A percentile compares a stretch with the other conserved stretches of the same genome.
phyloP scores from a whole-genome alignment of 352 stramenopile genomes.

The Salisapilia sapeloensis region DNA sequence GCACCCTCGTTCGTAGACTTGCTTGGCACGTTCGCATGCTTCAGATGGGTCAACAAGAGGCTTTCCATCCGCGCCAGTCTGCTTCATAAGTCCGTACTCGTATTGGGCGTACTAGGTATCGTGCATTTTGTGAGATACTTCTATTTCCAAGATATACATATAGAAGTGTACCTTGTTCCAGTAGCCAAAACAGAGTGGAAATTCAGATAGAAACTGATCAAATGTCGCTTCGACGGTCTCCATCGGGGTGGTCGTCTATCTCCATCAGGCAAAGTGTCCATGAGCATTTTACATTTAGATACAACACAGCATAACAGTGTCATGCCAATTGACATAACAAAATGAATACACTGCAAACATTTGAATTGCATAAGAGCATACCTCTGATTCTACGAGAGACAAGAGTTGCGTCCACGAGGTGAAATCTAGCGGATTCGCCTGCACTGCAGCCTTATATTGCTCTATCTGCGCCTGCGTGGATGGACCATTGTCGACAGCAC shows the following conservation, averaged over 20 bases:
- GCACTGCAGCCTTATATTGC: slow-evolving; percentile 24
- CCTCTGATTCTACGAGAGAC: slow-evolving; percentile 44
- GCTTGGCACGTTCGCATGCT: slow-evolving; percentile 20
- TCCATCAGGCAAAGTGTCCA: slow-evolving; percentile 1
- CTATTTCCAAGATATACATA: not conserved
- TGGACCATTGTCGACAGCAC: too few relatives aligned
- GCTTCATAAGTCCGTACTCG: slow-evolving; percentile 22
- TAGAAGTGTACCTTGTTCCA: slow-evolving; percentile 78
- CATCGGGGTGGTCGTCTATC: slow-evolving; percentile 15
- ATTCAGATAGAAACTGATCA: slow-evolving; percentile 50
- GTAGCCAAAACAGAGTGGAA: slow-evolving; percentile 73
- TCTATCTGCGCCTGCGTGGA: slow-evolving; percentile 36
- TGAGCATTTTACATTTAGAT: slow-evolving; percentile 1
- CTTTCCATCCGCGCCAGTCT: slow-evolving; percentile 15
- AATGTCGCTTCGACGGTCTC: slow-evolving; percentile 54
- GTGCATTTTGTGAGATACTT: too few relatives aligned
- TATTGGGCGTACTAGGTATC: slow-evolving; percentile 50
- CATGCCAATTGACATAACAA: not conserved
- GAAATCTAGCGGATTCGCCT: slow-evolving; percentile 62
- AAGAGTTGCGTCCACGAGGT: slow-evolving; percentile 64
- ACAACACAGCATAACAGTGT: too few relatives aligned
- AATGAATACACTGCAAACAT: not conserved
- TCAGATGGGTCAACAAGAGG: slow-evolving; percentile 21
- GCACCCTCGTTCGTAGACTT: slow-evolving; percentile 55
- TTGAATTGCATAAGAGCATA: not conserved